Conservation (phyloP, 352 stramenopile genomes). For the Phytophthora sp. region DNA sequence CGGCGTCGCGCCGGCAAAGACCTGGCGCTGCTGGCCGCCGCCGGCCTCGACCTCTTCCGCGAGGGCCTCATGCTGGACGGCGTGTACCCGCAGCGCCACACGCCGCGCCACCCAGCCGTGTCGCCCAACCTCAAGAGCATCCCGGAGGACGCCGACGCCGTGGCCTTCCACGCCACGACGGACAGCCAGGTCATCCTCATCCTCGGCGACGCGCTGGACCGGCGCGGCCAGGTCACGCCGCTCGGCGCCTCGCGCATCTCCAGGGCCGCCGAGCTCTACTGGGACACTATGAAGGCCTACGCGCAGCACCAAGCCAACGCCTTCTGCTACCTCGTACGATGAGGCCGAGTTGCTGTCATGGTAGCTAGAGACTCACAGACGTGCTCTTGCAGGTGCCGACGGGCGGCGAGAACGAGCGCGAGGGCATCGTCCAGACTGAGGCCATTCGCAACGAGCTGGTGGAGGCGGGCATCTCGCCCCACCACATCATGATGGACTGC, state of each 20-base stretch:
- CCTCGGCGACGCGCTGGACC: slow-evolving; percentile 35
- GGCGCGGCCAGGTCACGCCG: slow-evolving; percentile 32
- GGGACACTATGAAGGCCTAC: slow-evolving; percentile 47
- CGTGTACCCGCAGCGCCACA: slow-evolving; percentile 38
- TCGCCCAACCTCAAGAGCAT: slow-evolving; percentile 62
- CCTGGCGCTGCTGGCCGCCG: slow-evolving; percentile 51
- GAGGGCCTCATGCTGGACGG: slow-evolving; percentile 59
- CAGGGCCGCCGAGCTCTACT: slow-evolving; percentile 60
- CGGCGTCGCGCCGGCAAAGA: slow-evolving; percentile 1
- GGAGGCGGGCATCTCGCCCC: slow-evolving; percentile 57
- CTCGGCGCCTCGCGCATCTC: slow-evolving; percentile 44
- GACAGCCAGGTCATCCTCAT: slow-evolving; percentile 61
- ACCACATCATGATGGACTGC: slow-evolving; percentile 80
- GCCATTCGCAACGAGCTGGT: slow-evolving; percentile 59
- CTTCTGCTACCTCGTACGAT: slow-evolving; percentile 51
- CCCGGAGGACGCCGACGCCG: slow-evolving; percentile 45
- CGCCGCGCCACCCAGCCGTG: slow-evolving; percentile 50
- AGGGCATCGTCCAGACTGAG: slow-evolving; percentile 55
- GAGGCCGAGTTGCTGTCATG: not conserved
- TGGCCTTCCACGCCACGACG: slow-evolving; percentile 8
- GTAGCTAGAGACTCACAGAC: not conserved
- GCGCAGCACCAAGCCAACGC: slow-evolving; percentile 40
- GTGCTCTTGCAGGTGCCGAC: slow-evolving; percentile 7
- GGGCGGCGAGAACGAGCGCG: slow-evolving; percentile 44
- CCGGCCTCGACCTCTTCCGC: slow-evolving; percentile 68